Evolutionary conservation across 2,329 filamentous ascomycete species (phyloP).

Genomic region (Neofusicoccum ribis): DNA sequence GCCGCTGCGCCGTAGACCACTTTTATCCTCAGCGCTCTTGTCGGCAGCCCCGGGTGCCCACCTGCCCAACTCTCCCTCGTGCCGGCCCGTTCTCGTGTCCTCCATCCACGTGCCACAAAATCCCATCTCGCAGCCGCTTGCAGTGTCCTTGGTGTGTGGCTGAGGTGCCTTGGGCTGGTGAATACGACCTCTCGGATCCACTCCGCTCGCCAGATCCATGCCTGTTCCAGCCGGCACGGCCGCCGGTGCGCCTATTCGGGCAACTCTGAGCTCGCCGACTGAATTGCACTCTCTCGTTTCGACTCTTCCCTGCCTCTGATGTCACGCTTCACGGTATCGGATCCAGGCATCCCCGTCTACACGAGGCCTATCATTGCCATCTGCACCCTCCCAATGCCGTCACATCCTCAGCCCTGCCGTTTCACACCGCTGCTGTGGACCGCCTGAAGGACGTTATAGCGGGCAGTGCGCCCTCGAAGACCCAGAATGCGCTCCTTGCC

Average conservation of each 20-base stretch:
- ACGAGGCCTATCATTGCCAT: not conserved
- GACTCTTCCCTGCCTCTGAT: not conserved
- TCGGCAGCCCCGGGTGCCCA: not conserved
- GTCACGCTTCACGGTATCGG: not conserved
- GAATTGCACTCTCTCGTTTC: not conserved
- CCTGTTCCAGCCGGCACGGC: not conserved
- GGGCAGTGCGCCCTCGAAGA: conserved; percentile 1
- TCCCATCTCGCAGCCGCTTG: not conserved
- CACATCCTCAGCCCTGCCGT: conserved; percentile 10
- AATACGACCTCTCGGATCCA: conserved; percentile 2
- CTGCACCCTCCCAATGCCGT: not conserved
- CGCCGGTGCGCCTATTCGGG: not conserved
- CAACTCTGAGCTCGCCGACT: not conserved
- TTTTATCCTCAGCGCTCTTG: not conserved
- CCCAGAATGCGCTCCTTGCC: not conserved
- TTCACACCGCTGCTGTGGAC: not conserved
- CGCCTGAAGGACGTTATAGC: not conserved
- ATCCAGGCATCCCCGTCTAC: not conserved
- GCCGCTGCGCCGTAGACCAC: too few species aligned
- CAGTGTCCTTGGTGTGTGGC: not conserved
- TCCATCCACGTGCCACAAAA: not conserved
- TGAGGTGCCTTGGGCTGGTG: not conserved
- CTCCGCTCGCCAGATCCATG: not conserved
- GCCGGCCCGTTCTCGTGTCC: not conserved
- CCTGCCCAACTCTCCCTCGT: not conserved